These are phyloP conservation scores for Lachnellula arida DNA, from an alignment of 2,329 filamentous ascomycete genomes.

Conservation along the genomic window DNA sequence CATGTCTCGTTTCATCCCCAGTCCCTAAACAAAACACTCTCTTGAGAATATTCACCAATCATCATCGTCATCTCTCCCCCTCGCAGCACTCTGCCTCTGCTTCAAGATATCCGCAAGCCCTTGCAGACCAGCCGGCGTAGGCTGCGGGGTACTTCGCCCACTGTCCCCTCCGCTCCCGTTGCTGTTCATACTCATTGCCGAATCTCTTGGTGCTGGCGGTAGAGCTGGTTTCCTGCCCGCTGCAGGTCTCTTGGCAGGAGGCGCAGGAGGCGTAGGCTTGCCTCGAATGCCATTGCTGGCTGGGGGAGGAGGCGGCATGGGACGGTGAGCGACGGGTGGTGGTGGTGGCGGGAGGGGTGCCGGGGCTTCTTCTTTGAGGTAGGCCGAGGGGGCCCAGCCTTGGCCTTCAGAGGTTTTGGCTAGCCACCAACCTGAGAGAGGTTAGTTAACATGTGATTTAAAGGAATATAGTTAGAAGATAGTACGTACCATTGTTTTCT, in stretches of 20 bases:
- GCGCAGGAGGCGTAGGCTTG: constrained; percentile 31
- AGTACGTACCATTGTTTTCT: constrained; percentile 78
- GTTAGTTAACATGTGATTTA: constrained; percentile 31
- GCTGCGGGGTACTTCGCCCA: constrained; percentile 59
- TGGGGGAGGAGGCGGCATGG: constrained; percentile 18
- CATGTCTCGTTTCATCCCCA: not conserved
- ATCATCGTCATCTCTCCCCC: constrained; percentile 40
- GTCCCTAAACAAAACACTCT: not conserved
- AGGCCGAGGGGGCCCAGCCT: constrained; percentile 91
- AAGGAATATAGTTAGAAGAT: not conserved
- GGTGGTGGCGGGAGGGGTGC: constrained; percentile 51
- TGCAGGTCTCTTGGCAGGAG: constrained; percentile 72
- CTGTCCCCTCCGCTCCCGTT: constrained; percentile 48
- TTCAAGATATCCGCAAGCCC: constrained; percentile 75
- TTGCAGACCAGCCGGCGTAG: constrained; percentile 66
- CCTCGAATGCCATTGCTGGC: constrained; percentile 27
- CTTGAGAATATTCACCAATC: constrained; percentile 24
- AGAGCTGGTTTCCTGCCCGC: constrained; percentile 66
- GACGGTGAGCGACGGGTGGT: constrained; percentile 55
- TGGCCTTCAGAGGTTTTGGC: constrained; percentile 69
- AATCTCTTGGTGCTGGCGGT: constrained; percentile 65
- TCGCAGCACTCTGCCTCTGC: constrained; percentile 67
- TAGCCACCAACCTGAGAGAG: constrained; percentile 84
- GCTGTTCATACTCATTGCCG: constrained; percentile 57
- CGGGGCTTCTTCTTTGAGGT: constrained; percentile 76